phyloP scores from a whole-genome alignment of 257 asterid species.

The Agastache rugosa region DNA sequence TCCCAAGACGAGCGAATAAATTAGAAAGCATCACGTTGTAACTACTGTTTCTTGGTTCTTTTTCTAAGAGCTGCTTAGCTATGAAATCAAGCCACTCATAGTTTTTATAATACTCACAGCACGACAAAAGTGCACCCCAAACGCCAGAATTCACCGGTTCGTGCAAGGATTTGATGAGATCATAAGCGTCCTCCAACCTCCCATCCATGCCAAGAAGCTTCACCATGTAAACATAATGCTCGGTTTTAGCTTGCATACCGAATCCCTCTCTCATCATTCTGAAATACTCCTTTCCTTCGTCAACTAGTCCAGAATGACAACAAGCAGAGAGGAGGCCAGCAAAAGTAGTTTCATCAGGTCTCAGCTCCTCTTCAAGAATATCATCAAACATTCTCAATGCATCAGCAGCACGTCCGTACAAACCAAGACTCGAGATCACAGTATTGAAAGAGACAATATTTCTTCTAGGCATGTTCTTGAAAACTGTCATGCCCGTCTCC shows the following conservation, averaged over 20 bases:
- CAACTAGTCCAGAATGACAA: slow-evolving; percentile 77
- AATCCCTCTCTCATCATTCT: slow-evolving; percentile 59
- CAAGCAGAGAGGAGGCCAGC: slow-evolving; percentile 74
- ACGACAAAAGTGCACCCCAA: slow-evolving; percentile 85
- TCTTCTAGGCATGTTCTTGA: slow-evolving; percentile 53
- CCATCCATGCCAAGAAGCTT: slow-evolving; percentile 91
- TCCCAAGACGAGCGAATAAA: slow-evolving; percentile 66
- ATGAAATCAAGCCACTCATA: slow-evolving; percentile 55
- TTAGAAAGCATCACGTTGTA: slow-evolving; percentile 76
- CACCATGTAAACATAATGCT: slow-evolving; percentile 78
- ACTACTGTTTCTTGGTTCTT: slow-evolving; percentile 40
- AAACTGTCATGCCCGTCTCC: slow-evolving; percentile 60
- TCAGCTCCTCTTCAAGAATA: slow-evolving; percentile 45
- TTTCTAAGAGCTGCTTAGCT: slow-evolving; percentile 45
- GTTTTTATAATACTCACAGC: slow-evolving; percentile 60
- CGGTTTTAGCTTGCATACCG: slow-evolving; percentile 55
- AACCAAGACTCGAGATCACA: slow-evolving; percentile 64
- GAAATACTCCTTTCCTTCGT: slow-evolving; percentile 56
- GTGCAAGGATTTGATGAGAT: slow-evolving; percentile 48
- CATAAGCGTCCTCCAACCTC: slow-evolving; percentile 66
- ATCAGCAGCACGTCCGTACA: slow-evolving; percentile 61
- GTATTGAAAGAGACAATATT: slow-evolving; percentile 67
- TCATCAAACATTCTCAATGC: slow-evolving; percentile 63
- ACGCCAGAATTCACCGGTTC: slow-evolving; percentile 61
- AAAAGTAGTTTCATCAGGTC: slow-evolving; percentile 77